Percentiles rank a stretch among this genome's conserved stretches.
Evolutionary conservation across 495 filamentous ascomycete species (phyloP).

Genomic region (Hyaloscypha variabilis): DNA sequence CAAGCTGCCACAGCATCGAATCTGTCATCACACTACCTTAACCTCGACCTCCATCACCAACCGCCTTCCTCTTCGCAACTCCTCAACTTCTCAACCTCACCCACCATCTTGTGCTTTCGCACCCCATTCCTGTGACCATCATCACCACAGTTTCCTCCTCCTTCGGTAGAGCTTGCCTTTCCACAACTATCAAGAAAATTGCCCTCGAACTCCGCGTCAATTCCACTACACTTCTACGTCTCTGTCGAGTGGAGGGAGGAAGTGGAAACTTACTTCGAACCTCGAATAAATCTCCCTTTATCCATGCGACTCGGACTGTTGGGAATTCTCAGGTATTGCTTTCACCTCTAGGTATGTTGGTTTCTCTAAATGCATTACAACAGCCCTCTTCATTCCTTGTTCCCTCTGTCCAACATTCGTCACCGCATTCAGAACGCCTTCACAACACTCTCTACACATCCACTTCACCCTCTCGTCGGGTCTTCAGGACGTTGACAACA

Average conservation of each 20-base stretch:
- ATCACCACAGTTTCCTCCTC: not conserved
- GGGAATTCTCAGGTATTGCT: not conserved
- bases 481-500: too few relatives aligned
- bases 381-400: not conserved
- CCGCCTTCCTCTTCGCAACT: not conserved
- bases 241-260: not conserved
- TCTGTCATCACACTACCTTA: not conserved
- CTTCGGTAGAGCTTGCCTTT: not conserved
- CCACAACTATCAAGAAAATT: not conserved
- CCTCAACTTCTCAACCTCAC: not conserved
- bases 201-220: not conserved
- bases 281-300: not conserved
- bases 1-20: not conserved
- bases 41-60: not conserved
- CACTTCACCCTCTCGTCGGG: too few relatives aligned
- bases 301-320: not conserved
- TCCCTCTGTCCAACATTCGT: not conserved
- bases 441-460: not conserved
- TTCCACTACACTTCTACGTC: not conserved
- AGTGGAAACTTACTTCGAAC: not conserved
- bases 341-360: not conserved
- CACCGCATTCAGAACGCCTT: not conserved
- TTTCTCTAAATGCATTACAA: not conserved
- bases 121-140: not conserved
- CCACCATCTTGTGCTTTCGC: not conserved